Conservation (phyloP, 208 protist genomes). For the Trichomonas vaginalis region DNA sequence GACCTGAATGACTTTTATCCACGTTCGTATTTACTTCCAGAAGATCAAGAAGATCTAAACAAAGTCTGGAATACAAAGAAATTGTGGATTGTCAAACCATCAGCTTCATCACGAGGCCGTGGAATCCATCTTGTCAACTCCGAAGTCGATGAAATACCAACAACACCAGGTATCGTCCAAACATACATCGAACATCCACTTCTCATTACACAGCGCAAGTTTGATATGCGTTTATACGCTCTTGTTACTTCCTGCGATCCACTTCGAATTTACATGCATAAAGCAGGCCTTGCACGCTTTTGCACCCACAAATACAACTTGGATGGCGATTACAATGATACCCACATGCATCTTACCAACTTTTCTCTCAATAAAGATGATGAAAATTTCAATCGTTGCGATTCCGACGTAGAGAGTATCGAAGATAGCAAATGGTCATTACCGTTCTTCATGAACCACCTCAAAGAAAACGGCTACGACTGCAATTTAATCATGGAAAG, state of each 20-base stretch:
- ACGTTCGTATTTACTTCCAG: not conserved
- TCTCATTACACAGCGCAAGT: slow-evolving; percentile 26
- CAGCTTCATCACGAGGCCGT: not conserved
- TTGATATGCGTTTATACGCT: slow-evolving; percentile 37
- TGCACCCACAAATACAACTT: slow-evolving; percentile 19
- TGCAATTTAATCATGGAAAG: not conserved
- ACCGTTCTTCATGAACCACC: not conserved
- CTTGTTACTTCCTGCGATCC: slow-evolving; percentile 24
- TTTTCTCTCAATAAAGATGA: slow-evolving; percentile 32
- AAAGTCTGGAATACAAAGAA: not conserved
- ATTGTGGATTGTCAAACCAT: not conserved
- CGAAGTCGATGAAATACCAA: not conserved
- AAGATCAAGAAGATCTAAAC: not conserved
- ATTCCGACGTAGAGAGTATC: not conserved
- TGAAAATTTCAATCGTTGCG: slow-evolving; percentile 1
- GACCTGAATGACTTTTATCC: not conserved
- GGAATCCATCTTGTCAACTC: not conserved
- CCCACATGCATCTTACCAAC: slow-evolving; percentile 34
- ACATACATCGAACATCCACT: slow-evolving; percentile 2
- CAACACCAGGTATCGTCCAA: not conserved
- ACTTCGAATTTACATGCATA: slow-evolving; percentile 27
- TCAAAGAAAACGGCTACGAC: not conserved
- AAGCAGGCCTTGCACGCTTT: slow-evolving; percentile 29
- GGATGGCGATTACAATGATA: not conserved
- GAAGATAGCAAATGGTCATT: slow-evolving; percentile 33